Percentiles rank a stretch among this genome's conserved stretches.
Evolutionary conservation across 345 rosid species (phyloP).

Genomic region (Firmiana major): DNA sequence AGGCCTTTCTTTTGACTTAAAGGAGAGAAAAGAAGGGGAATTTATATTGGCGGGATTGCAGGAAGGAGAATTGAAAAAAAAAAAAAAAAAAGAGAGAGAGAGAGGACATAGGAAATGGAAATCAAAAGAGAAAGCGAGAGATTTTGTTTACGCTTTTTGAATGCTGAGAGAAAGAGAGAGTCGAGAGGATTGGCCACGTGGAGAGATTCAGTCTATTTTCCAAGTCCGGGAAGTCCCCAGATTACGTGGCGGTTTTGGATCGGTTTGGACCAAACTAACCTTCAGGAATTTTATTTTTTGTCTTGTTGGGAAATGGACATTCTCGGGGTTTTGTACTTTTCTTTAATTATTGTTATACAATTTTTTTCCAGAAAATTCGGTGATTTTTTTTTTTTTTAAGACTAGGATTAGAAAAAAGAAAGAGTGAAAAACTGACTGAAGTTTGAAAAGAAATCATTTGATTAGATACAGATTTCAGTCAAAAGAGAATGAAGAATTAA

Average conservation of each 20-base stretch:
- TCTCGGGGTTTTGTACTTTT: background rate
- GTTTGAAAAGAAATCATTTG: background rate
- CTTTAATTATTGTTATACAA: background rate
- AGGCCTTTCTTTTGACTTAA: background rate
- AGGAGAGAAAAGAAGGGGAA: conserved; percentile 18
- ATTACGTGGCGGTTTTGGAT: background rate
- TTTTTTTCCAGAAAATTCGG: background rate
- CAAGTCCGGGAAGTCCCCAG: background rate
- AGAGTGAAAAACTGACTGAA: background rate
- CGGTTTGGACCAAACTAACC: conserved; percentile 12
- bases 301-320: background rate
- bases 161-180: background rate
- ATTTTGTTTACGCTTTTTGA: background rate
- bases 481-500: no score
- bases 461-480: background rate
- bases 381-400: background rate
- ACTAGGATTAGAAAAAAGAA: background rate
- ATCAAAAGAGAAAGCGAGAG: no score
- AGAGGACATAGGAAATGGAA: no score
- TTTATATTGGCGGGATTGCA: background rate
- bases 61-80: background rate
- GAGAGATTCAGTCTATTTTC: background rate
- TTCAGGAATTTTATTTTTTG: background rate
- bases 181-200: conserved; percentile 6
- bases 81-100: background rate